Conservation (phyloP, 139 green algal genomes). For the Volvox reticuliferus region DNA sequence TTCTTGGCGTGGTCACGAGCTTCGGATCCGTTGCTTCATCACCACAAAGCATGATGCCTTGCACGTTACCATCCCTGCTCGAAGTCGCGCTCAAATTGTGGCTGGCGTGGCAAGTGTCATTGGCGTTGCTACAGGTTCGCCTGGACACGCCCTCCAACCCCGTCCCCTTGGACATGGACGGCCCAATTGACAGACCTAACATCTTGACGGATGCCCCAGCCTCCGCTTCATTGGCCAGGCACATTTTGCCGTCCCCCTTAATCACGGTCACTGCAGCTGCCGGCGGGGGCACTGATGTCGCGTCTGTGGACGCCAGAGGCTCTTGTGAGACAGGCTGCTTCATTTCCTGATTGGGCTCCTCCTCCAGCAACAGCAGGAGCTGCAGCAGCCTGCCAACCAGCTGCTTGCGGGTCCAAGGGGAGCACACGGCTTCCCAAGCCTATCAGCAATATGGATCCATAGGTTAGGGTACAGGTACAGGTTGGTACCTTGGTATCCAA, state of each 20-base stretch:
- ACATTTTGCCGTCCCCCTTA: too few relatives aligned
- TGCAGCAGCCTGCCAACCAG: constrained; percentile 37
- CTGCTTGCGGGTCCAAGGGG: background rate
- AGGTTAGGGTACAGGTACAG: too few relatives aligned
- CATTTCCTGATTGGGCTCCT: background rate
- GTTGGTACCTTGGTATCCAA: too few relatives aligned
- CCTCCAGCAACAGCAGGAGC: background rate
- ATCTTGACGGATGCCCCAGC: too few relatives aligned
- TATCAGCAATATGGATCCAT: too few relatives aligned
- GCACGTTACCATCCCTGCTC: background rate
- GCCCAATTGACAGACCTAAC: too few relatives aligned
- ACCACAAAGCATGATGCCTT: background rate
- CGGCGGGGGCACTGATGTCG: too few relatives aligned
- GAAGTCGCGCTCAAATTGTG: background rate
- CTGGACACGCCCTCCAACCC: background rate
- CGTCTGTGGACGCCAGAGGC: too few relatives aligned
- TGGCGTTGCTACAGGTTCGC: background rate
- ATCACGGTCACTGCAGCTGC: too few relatives aligned
- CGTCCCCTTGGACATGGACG: too few relatives aligned
- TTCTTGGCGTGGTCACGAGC: background rate
- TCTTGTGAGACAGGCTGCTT: too few relatives aligned
- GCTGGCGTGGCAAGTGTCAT: background rate
- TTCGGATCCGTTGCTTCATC: background rate
- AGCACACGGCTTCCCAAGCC: background rate
- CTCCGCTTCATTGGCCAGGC: too few relatives aligned